Conservation (phyloP, 1,139 yeast genomes). For the Candida frijolesensis region DNA sequence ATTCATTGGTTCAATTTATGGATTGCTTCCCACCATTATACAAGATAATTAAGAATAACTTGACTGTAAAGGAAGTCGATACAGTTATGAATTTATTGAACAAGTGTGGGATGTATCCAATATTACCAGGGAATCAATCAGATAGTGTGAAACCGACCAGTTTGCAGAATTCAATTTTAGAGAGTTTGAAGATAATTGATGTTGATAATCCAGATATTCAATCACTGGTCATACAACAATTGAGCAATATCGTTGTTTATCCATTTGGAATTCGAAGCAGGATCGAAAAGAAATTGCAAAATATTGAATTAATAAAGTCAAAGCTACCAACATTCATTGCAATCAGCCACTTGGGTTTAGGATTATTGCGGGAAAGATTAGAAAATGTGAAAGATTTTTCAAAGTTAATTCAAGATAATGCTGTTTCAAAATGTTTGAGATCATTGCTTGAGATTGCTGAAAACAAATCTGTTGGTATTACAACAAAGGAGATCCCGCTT, state of each 20-base stretch:
- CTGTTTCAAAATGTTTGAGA: conserved; percentile 33
- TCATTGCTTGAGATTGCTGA: conserved; percentile 29
- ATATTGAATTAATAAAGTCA: conserved; percentile 25
- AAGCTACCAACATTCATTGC: conserved; percentile 72
- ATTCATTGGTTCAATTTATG: conserved; percentile 54
- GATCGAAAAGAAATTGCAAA: conserved; percentile 41
- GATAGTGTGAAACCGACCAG: conserved; percentile 47
- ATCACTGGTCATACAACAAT: conserved; percentile 51
- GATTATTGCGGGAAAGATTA: conserved; percentile 41
- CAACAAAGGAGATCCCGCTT: conserved; percentile 25
- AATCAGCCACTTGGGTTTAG: conserved; percentile 54
- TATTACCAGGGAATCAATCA: conserved; percentile 48
- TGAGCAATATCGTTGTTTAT: conserved; percentile 52
- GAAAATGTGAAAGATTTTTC: conserved; percentile 29
- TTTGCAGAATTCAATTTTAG: conserved; percentile 54
- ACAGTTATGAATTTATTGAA: conserved; percentile 51
- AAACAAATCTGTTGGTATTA: conserved; percentile 40
- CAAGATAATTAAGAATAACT: conserved; percentile 29
- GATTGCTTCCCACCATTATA: conserved; percentile 52
- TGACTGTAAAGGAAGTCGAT: conserved; percentile 38
- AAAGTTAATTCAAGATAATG: conserved; percentile 46
- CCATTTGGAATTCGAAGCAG: conserved; percentile 63
- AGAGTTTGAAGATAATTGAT: conserved; percentile 41
- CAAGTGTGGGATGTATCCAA: conserved; percentile 67
- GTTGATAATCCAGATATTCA: conserved; percentile 35